These are phyloP conservation scores for Phytophthora cryptogea DNA, from an alignment of 352 stramenopile species.

Conservation along the genomic window DNA sequence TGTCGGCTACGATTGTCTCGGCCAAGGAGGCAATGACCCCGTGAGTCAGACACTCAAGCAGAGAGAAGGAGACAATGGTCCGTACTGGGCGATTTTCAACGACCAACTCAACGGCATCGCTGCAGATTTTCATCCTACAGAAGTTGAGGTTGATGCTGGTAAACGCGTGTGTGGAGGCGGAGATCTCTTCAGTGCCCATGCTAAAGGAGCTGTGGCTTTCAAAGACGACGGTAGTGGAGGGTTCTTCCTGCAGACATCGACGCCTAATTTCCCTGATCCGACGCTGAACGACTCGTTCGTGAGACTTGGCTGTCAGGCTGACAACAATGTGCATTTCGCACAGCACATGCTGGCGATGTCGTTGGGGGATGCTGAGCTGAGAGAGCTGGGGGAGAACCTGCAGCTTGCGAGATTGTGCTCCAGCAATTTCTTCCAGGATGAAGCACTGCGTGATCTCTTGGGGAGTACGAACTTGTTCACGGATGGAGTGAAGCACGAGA, in stretches of 20 bases:
- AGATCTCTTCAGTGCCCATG: conserved; percentile 70
- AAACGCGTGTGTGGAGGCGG: conserved; percentile 50
- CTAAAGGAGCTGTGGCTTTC: conserved; percentile 73
- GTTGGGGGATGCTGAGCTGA: conserved; percentile 44
- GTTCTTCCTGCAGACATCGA: conserved; percentile 80
- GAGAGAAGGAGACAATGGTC: conserved; percentile 17
- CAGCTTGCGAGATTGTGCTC: conserved; percentile 73
- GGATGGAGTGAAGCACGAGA: conserved; percentile 39
- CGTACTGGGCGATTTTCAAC: conserved; percentile 81
- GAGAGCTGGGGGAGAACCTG: conserved; percentile 47
- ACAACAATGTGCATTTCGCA: conserved; percentile 82
- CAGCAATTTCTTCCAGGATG: conserved; percentile 59
- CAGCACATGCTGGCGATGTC: conserved; percentile 78
- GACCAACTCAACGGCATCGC: conserved; percentile 81
- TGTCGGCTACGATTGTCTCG: conserved; percentile 76
- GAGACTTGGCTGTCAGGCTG: conserved; percentile 64
- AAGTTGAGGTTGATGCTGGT: not conserved
- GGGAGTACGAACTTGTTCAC: conserved; percentile 42
- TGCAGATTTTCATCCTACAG: conserved; percentile 23
- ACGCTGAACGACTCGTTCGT: conserved; percentile 52
- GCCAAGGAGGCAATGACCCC: conserved; percentile 73
- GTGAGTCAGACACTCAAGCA: conserved; percentile 76
- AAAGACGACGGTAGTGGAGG: conserved; percentile 41
- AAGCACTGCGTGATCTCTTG: conserved; percentile 40
- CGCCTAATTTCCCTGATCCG: conserved; percentile 77